phyloP scores from a whole-genome alignment of 108 stramenopile genomes.

The Cyclotella kingstonii region DNA sequence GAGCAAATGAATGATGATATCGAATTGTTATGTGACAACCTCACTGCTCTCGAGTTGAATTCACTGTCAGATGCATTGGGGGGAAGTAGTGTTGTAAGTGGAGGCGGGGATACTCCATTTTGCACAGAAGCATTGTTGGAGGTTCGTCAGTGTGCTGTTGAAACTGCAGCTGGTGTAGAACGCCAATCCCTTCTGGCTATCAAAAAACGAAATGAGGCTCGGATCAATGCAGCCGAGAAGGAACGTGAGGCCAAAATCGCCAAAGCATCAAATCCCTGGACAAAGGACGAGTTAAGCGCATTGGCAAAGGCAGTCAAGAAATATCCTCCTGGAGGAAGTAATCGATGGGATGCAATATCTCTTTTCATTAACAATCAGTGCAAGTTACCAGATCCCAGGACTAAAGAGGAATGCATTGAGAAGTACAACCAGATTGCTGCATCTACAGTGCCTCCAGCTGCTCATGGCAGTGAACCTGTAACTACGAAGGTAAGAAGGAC shows the following conservation, averaged over 20 bases:
- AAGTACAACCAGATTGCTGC: constrained; percentile 76
- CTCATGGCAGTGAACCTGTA: neutral
- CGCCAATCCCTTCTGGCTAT: constrained; percentile 35
- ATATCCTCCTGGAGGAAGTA: constrained; percentile 91
- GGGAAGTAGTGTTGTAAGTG: constrained; percentile 29
- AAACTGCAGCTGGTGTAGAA: constrained; percentile 32
- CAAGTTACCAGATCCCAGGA: constrained; percentile 69
- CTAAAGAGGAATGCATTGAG: constrained; percentile 94
- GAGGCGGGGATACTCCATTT: constrained; percentile 16
- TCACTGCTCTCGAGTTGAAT: constrained; percentile 31
- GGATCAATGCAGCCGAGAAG: constrained; percentile 40
- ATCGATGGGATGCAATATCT: constrained; percentile 94
- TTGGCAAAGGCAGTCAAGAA: constrained; percentile 94
- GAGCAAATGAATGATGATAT: constrained; percentile 64
- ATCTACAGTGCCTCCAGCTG: constrained; percentile 13
- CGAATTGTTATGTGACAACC: constrained; percentile 49
- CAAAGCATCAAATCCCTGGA: constrained; percentile 70
- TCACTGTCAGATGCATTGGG: constrained; percentile 36
- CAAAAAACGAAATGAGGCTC: constrained; percentile 28
- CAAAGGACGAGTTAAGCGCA: constrained; percentile 85
- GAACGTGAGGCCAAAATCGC: constrained; percentile 40
- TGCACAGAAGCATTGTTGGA: constrained; percentile 30
- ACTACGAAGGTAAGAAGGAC: neutral
- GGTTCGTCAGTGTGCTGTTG: constrained; percentile 29
- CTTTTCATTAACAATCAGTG: constrained; percentile 86